Conservation (phyloP, 2,329 filamentous ascomycete genomes). For the Zymoseptoria ardabiliae region DNA sequence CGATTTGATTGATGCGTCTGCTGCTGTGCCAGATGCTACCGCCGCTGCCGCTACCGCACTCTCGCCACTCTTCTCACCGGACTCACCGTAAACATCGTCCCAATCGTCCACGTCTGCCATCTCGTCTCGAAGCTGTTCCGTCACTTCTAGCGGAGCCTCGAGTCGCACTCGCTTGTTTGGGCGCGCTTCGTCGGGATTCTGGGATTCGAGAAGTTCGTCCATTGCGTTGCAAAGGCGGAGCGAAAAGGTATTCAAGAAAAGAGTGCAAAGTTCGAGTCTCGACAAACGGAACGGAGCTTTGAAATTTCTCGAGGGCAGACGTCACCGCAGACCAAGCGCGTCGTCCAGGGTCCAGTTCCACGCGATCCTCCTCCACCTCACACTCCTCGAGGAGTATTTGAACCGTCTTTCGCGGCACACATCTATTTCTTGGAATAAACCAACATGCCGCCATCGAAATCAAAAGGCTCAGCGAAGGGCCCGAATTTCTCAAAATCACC, state of each 20-base stretch:
- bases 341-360: neutral
- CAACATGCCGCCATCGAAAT: slow-evolving; percentile 7
- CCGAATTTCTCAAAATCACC: slow-evolving; percentile 12
- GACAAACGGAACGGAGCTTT: neutral
- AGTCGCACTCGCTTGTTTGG: slow-evolving; percentile 37
- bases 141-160: slow-evolving; percentile 32
- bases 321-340: neutral
- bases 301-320: neutral
- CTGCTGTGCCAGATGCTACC: neutral
- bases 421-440: neutral
- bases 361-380: neutral
- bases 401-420: neutral
- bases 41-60: neutral
- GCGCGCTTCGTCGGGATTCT: slow-evolving; percentile 17
- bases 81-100: slow-evolving; percentile 22
- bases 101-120: slow-evolving; percentile 27
- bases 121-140: slow-evolving; percentile 23
- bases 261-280: neutral
- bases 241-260: neutral
- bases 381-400: neutral
- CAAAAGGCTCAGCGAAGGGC: neutral
- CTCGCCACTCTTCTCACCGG: neutral
- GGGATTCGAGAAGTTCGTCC: neutral
- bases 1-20: neutral
- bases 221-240: neutral